Evolutionary conservation across 2,329 filamentous ascomycete genomes (phyloP), one percentile per base, ranked within the genome.

Genomic region (Aspergillus piperis): DNA sequence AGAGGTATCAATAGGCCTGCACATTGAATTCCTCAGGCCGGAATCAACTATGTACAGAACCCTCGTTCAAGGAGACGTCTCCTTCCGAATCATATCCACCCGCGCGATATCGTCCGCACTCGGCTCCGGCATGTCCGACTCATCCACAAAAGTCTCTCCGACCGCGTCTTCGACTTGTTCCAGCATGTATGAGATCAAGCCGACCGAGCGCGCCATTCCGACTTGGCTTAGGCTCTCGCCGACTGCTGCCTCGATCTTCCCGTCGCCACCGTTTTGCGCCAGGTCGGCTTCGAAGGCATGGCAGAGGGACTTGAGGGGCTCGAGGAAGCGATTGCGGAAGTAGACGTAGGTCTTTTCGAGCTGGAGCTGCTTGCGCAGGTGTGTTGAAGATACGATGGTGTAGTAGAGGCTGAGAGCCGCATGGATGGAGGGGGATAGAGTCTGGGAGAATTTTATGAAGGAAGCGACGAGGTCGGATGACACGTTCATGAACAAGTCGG

Each of bases 391-490:
- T 2, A 86, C 73, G 0, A 87, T 74, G 0, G 87, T 71, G 66
- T 84, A 86, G 66, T 86, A 82, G n/a, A 88, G 80, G 63, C 83
- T 87, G 32, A 88, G 75, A 0, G 80, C 78, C 0, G 84, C 80
- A 23, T 86, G 81, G 62, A 84, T 82, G 66, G 84, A 83, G 2
- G 75, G 70, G 2, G 72, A 70, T 17, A 75, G 55, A 1, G 78
- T 78, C 38, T 84, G 74, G 19, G 84, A 82, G 39, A 82, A 79
- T 21, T 79, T 76, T 65, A 84, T 82, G 56, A 79, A 80, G 61
- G 77, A 79, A 2, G 74, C 67, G 10, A 78, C 76, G 30, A 76
- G 64, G 50, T 72, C 70, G 3, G 75, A 65, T 0, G 76, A 73
- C 6, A 75, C 69, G 3, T 73, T 69, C 8, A 78, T 64, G n/a